These are phyloP conservation scores for Acanthamoeba sp. DNA, from an alignment of 208 protist genomes.

Conservation along the genomic window DNA sequence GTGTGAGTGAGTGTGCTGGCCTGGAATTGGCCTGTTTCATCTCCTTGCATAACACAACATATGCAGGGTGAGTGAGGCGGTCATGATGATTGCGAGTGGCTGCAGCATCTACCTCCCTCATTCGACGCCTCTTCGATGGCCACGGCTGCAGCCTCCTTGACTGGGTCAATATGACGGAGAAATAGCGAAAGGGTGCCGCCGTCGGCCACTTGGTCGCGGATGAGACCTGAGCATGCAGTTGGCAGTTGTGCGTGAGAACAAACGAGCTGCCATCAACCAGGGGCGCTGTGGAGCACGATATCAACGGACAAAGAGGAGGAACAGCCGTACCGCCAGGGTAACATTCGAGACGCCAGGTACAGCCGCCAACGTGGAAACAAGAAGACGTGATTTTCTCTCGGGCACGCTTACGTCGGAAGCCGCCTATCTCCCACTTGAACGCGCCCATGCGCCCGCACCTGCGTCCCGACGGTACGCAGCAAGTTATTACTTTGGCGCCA, in stretches of 20 bases:
- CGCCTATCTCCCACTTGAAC: conserved; percentile 4
- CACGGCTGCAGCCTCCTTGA: not conserved
- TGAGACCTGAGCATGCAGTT: conserved; percentile 11
- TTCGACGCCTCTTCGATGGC: not conserved
- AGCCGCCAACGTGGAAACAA: conserved; percentile 15
- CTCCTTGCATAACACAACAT: not conserved
- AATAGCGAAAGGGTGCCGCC: conserved; percentile 23
- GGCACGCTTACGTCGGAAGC: conserved; percentile 15
- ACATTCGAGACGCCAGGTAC: conserved; percentile 35
- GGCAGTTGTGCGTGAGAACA: not conserved
- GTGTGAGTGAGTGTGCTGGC: not conserved
- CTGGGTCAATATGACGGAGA: conserved; percentile 6
- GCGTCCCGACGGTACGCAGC: not conserved
- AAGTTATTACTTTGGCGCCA: too few relatives aligned
- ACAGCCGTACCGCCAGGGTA: conserved; percentile 14
- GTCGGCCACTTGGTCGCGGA: not conserved
- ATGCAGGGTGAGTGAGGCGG: not conserved
- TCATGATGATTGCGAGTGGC: too few relatives aligned
- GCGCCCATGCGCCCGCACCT: conserved; percentile 27
- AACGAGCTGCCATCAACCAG: not conserved
- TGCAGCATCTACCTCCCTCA: too few relatives aligned
- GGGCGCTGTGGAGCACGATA: not conserved
- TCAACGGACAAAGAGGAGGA: not conserved
- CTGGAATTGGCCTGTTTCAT: not conserved
- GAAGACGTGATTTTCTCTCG: conserved; percentile 38